phyloP scores from a whole-genome alignment of 1,139 yeast genomes.

The Pichia sp. region DNA sequence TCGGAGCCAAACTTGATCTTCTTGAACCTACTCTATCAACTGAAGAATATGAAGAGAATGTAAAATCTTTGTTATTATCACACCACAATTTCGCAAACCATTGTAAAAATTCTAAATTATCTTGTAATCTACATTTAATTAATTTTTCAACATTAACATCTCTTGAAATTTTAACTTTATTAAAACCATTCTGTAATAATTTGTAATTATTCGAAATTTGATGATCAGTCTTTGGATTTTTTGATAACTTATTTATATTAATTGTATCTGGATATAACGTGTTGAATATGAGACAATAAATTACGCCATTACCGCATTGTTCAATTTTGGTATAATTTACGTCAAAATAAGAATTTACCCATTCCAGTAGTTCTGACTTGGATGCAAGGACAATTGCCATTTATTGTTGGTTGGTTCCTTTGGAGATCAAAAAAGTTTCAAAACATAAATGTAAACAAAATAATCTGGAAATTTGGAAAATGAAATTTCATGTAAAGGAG shows the following conservation, averaged over 20 bases:
- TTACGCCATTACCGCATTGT: conserved; percentile 94
- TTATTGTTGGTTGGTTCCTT: not conserved
- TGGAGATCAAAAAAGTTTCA: not conserved
- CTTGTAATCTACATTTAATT: conserved; percentile 86
- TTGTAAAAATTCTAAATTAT: conserved; percentile 86
- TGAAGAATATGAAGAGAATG: conserved; percentile 23
- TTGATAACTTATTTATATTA: conserved; percentile 71
- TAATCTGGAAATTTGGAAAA: not conserved
- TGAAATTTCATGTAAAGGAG: not conserved
- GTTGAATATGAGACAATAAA: conserved; percentile 87
- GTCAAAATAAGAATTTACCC: conserved; percentile 72
- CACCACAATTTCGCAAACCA: conserved; percentile 86
- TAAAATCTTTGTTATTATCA: conserved; percentile 42
- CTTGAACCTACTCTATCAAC: not conserved
- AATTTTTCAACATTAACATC: conserved; percentile 75
- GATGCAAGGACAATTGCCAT: conserved; percentile 32
- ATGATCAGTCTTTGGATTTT: conserved; percentile 61
- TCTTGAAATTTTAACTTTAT: conserved; percentile 63
- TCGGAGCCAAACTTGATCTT: not conserved
- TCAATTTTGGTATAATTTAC: conserved; percentile 73
- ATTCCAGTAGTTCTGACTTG: conserved; percentile 72
- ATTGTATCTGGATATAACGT: conserved; percentile 67
- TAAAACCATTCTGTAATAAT: conserved; percentile 71
- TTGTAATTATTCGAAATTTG: conserved; percentile 79
- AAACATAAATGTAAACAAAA: not conserved